Evolutionary conservation across 2,329 filamentous ascomycete species (phyloP), one percentile per base, ranked within the genome.

Genomic region (Sclerotinia subarctica): DNA sequence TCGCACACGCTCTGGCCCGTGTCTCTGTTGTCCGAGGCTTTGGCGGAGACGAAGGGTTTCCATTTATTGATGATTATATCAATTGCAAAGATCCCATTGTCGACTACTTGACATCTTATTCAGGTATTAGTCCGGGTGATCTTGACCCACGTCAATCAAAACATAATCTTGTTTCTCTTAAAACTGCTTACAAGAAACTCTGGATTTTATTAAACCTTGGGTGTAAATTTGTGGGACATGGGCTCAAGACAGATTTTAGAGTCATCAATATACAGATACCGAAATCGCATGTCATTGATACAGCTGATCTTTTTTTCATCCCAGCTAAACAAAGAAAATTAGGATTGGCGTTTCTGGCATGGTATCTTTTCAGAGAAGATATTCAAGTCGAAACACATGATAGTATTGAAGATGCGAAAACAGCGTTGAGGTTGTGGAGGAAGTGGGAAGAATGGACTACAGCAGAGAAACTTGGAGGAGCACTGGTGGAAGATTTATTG

Each of bases 241-340:
- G 94, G 5, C 83, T 99, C 53, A 92, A 92, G 73, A 94, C 95
- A 74, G 95, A 99, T 79, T 98, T 99, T 81, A 92, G 95, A 65
- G 96, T 96, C 67, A 96, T 97, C 80, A 99, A 99, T 78, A 97
- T 99, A 67, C 92, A 97, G 78, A 91, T 99, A 0, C 95, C 96
- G 1, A 92, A 90, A 77, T 80, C 86, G 4, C 95, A 99, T 78
- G 90, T 97, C 47, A 93, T 99, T 67, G 95, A 99, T 79, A 99
- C 96, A 0, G 93, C 94, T 73, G 90, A 96, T 71, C 84, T 97
- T 1, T 98, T 96, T 81, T 96, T 91, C 79, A 88, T 96, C 69
- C 88, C 90, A 67, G 84, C 87, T 21, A 90, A 93, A 44, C 86
- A 92, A 65, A 88, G 96, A n/a, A 95, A 94, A 76, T 86, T 99